Base-by-base conservation (phyloP, 805 yeast genomes). In the Ogataea ramenticola region DNA sequence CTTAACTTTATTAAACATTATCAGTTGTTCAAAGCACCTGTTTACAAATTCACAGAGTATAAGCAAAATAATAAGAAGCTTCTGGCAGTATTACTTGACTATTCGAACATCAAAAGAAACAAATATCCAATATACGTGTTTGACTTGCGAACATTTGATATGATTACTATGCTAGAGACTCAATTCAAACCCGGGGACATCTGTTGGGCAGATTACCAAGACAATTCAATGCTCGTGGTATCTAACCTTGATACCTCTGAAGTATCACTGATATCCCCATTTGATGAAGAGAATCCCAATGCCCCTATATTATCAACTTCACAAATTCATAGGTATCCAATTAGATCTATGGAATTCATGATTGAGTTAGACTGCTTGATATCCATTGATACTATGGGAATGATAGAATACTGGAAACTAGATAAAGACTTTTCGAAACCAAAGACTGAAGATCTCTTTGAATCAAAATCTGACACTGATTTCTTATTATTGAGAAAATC, bases 381-480 rank as follows among this genome's bases (percentile, higher is more conserved):
- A 8, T 53, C 63, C 2, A 43, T 49, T 12, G 70, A 65, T 39
- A 29, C 24, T 2, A 43, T 43, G 11, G 70, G 70, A 11, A 62
- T 60, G 62, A 47, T 65, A 14, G 70, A 65, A 47, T 65, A 66
- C 44, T 66, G 70, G 70, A 47, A 44, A 8, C 56, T 61, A 2
- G 46, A 48, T 6, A 41, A 40, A 3, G 17, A 17, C 38, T 43
- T 33, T 45, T 39, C 40, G 14, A 42, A 37, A 16, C 56, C 52
- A 14, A 42, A 8, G 16, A 42, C 15, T 15, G 12, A 8, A 15
- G 21, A 17, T 3, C 44, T 53, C 11, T 72, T 68, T 52, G 57
- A 58, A 32, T 49, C 54, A 47, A 71, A 72, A 48, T 57, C 70
- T 29, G 54, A 61, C 36, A 72, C 77, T 0, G 68, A 68, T 46